phyloP scores from a whole-genome alignment of 129 eudicot species.

The Tanacetum coccineum region DNA sequence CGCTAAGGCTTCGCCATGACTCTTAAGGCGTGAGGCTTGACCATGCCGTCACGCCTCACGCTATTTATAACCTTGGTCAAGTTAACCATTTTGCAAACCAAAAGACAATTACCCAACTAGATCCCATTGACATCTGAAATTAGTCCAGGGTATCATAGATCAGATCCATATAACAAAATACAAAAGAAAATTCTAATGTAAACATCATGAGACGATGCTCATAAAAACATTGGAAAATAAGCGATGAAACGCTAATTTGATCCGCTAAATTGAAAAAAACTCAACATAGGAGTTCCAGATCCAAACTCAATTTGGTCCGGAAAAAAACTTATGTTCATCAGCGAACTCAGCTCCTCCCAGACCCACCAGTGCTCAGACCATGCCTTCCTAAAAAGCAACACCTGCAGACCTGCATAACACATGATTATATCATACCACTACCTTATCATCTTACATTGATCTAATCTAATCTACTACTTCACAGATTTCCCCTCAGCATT shows the following conservation, averaged over 20 bases:
- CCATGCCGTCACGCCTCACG: too few relatives aligned
- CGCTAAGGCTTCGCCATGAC: too few relatives aligned
- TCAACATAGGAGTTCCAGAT: conserved; percentile 24
- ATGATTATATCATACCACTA: conserved; percentile 55
- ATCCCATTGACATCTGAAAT: background rate
- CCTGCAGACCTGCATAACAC: conserved; percentile 88
- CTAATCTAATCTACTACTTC: conserved; percentile 47
- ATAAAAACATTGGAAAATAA: background rate
- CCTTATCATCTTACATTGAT: conserved; percentile 39
- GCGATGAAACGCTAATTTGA: background rate
- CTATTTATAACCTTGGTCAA: too few relatives aligned
- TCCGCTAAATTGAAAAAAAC: conserved; percentile 28
- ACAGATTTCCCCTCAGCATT: conserved; percentile 46
- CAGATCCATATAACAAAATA: conserved; percentile 15
- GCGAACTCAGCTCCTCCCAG: conserved; percentile 42
- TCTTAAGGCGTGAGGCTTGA: too few relatives aligned
- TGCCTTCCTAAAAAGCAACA: conserved; percentile 50
- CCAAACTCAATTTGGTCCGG: conserved; percentile 18
- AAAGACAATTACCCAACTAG: background rate
- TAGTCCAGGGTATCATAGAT: conserved; percentile 1
- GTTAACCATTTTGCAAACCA: background rate
- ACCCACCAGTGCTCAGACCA: conserved; percentile 31
- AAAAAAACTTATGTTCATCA: conserved; percentile 23
- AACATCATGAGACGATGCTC: conserved; percentile 10
- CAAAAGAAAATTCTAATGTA: conserved; percentile 9